Conservation (phyloP, 2,329 filamentous ascomycete species). For the Penicillium janthinellum region DNA sequence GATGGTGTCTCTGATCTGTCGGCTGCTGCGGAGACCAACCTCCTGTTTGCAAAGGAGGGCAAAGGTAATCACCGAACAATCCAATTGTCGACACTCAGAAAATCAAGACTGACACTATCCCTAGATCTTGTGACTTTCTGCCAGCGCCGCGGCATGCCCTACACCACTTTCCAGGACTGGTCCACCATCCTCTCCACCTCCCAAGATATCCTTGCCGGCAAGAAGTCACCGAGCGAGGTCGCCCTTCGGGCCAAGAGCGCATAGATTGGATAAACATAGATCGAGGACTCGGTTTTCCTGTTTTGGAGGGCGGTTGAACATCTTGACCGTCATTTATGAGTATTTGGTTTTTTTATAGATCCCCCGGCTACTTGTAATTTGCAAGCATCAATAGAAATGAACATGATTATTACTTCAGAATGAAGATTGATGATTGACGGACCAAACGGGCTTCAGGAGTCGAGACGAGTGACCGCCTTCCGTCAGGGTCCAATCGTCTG, state of each 20-base stretch:
- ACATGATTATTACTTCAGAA: neutral
- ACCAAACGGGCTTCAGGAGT: constrained; percentile 23
- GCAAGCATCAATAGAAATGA: constrained; percentile 11
- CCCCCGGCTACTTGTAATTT: constrained; percentile 6
- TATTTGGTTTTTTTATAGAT: neutral
- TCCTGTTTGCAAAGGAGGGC: constrained; percentile 91
- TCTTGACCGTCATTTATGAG: constrained; percentile 1
- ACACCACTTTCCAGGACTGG: constrained; percentile 86
- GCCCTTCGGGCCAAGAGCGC: constrained; percentile 46
- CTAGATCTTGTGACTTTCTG: constrained; percentile 85
- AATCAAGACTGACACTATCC: constrained; percentile 17
- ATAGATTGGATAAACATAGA: constrained; percentile 13
- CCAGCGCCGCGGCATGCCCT: constrained; percentile 79
- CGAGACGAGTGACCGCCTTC: constrained; percentile 34
- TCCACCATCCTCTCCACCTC: constrained; percentile 73
- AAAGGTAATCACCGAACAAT: constrained; percentile 59
- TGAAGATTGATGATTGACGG: neutral
- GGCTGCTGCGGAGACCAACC: constrained; percentile 86
- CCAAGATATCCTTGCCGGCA: constrained; percentile 74
- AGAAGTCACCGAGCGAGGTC: constrained; percentile 69
- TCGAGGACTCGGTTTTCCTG: neutral
- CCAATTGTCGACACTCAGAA: neutral
- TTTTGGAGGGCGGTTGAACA: neutral
- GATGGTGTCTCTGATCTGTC: constrained; percentile 92
- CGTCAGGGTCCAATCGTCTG: constrained; percentile 20